phyloP scores from a whole-genome alignment of 2,329 filamentous ascomycete species.

The Colletotrichum costaricense region DNA sequence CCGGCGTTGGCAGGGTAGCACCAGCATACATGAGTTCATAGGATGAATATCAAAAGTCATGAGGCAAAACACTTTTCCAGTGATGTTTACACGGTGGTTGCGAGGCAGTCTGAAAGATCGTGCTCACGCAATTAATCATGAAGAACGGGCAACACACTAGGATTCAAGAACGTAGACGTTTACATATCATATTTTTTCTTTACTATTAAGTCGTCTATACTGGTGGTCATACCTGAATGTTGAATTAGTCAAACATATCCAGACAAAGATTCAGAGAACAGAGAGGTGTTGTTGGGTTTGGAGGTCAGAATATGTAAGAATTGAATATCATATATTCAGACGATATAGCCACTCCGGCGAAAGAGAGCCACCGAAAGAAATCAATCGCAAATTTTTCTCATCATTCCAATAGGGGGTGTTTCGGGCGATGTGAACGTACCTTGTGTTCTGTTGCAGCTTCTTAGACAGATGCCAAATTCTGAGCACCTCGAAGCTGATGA shows the following conservation, averaged over 20 bases:
- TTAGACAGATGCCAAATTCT: neutral
- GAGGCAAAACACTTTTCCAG: too few relatives aligned
- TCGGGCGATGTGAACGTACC: constrained; percentile 38
- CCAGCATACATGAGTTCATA: neutral
- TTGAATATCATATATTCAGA: constrained; percentile 83
- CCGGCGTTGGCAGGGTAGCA: constrained; percentile 15
- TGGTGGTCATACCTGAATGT: neutral
- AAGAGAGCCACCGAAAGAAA: constrained; percentile 82
- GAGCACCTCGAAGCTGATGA: constrained; percentile 15
- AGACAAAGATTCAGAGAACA: neutral
- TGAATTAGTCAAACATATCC: constrained; percentile 1
- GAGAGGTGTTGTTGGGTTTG: constrained; percentile 27
- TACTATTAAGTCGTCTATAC: too few relatives aligned
- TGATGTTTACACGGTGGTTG: too few relatives aligned
- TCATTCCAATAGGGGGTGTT: constrained; percentile 64
- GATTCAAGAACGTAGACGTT: neutral
- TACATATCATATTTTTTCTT: too few relatives aligned
- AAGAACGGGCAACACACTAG: neutral
- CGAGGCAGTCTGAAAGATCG: too few relatives aligned
- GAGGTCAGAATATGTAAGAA: constrained; percentile 99
- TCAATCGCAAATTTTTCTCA: constrained; percentile 99
- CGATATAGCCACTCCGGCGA: constrained; percentile 90
- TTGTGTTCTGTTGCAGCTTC: constrained; percentile 12
- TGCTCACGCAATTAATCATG: too few relatives aligned
- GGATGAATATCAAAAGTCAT: neutral